These are phyloP conservation scores for Colletotrichum liriopes DNA, from an alignment of 2,329 filamentous ascomycete species.

Conservation along the genomic window DNA sequence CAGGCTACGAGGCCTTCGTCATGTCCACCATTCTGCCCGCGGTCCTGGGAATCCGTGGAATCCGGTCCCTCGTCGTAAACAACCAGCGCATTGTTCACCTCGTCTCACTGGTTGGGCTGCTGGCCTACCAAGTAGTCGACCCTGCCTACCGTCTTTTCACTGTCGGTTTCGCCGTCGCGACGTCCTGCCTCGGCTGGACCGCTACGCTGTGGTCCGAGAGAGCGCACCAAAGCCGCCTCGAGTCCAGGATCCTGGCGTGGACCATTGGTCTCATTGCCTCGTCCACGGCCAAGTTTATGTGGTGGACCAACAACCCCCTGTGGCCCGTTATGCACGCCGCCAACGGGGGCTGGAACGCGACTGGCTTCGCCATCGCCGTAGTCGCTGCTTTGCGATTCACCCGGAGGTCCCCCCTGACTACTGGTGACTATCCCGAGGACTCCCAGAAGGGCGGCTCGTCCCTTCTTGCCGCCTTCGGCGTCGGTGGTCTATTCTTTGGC, in stretches of 20 bases:
- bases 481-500: conserved; percentile 89
- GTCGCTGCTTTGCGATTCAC: conserved; percentile 84
- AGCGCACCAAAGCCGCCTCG: conserved; percentile 80
- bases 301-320: conserved; percentile 94
- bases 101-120: conserved; percentile 82
- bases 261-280: conserved; percentile 87
- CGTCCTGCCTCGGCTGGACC: conserved; percentile 87
- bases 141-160: conserved; percentile 85
- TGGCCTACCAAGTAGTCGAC: conserved; percentile 82
- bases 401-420: conserved; percentile 70
- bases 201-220: conserved; percentile 87
- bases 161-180: conserved; percentile 84
- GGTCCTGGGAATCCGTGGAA: conserved; percentile 78
- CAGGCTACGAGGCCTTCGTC: conserved; percentile 92
- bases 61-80: conserved; percentile 78
- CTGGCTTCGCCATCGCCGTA: conserved; percentile 82
- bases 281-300: conserved; percentile 91
- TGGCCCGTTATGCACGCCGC: conserved; percentile 94
- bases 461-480: conserved; percentile 80
- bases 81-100: conserved; percentile 82
- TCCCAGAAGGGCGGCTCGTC: conserved; percentile 74
- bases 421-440: conserved; percentile 51
- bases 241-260: conserved; percentile 87
- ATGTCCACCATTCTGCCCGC: conserved; percentile 88
- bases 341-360: conserved; percentile 94